phyloP scores from a whole-genome alignment of 2,329 filamentous ascomycete genomes.

The Fusarium dlaminii region DNA sequence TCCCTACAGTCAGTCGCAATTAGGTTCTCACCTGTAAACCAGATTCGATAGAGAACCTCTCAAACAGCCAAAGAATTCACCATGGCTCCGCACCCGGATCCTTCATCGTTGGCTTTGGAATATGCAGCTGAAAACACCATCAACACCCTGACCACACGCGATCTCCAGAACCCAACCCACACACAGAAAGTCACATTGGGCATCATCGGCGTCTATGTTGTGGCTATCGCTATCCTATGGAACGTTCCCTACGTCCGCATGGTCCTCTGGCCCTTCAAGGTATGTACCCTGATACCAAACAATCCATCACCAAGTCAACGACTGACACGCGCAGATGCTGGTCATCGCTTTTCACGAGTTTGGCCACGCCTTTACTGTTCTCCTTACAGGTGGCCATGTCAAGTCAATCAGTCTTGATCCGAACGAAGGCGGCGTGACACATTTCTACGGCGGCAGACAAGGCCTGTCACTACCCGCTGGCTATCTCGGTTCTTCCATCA shows the following conservation, averaged over 20 bases:
- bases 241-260: conserved; percentile 80
- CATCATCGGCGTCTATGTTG: conserved; percentile 76
- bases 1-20: background rate
- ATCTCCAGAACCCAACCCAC: conserved; percentile 67
- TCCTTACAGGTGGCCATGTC: conserved; percentile 77
- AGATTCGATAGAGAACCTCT: background rate
- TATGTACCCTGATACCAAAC: conserved; percentile 45
- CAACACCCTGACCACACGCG: conserved; percentile 56
- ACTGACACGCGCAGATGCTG: conserved; percentile 67
- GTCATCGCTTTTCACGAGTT: conserved; percentile 87
- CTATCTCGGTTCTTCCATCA: conserved; percentile 79
- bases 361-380: conserved; percentile 77
- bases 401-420: conserved; percentile 80
- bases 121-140: conserved; percentile 13
- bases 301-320: background rate
- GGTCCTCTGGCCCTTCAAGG: conserved; percentile 84
- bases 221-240: conserved; percentile 80
- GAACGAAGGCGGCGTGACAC: conserved; percentile 81
- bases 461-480: conserved; percentile 80
- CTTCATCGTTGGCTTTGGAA: conserved; percentile 20
- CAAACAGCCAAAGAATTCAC: background rate
- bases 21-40: background rate
- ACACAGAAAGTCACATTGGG: conserved; percentile 77
- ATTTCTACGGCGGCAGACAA: conserved; percentile 76
- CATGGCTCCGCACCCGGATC: conserved; percentile 36